Percentiles rank a stretch among this genome's conserved stretches.
Conservation (phyloP, 495 filamentous ascomycete species). For the Penicillium roqueforti region DNA sequence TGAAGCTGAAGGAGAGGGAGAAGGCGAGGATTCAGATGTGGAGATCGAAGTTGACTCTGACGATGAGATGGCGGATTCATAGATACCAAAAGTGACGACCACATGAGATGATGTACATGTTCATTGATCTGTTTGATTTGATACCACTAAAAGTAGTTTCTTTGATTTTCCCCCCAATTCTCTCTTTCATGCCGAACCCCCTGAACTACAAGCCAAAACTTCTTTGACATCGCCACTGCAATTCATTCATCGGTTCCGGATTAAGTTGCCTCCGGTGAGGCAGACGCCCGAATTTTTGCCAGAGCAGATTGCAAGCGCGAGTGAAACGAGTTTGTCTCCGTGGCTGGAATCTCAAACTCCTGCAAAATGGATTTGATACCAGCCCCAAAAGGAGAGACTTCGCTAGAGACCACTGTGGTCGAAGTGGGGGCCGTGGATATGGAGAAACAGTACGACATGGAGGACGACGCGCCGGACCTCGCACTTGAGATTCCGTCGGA, state of each 20-base stretch:
- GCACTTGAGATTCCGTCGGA: conserved; percentile 31
- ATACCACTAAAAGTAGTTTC: conserved; percentile 30
- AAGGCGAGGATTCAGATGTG: conserved; percentile 39
- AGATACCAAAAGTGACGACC: conserved; percentile 19
- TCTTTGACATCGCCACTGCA: conserved; percentile 10
- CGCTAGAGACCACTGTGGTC: conserved; percentile 42
- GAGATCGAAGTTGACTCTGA: conserved; percentile 43
- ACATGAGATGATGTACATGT: conserved; percentile 22
- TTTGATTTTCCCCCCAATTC: conserved; percentile 1
- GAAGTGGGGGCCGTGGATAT: conserved; percentile 44
- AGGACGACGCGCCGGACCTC: conserved; percentile 24
- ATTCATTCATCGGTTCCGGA: conserved; percentile 30
- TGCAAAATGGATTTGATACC: conserved; percentile 43
- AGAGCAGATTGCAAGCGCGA: conserved; percentile 31
- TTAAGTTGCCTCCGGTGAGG: conserved; percentile 32
- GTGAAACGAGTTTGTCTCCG: conserved; percentile 23
- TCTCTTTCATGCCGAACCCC: conserved; percentile 21
- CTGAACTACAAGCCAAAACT: conserved; percentile 2
- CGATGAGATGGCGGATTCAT: conserved; percentile 49
- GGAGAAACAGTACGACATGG: conserved; percentile 13
- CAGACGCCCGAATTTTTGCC: conserved; percentile 31
- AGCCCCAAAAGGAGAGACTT: conserved; percentile 36
- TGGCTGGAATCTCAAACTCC: conserved; percentile 32
- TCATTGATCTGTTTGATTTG: conserved; percentile 21
- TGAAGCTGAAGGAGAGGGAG: conserved; percentile 46